Evolutionary conservation across 1,284 basidiomycete species (phyloP), one percentile per base, ranked within the genome.

Genomic region (Cryptococcus wingfieldii): DNA sequence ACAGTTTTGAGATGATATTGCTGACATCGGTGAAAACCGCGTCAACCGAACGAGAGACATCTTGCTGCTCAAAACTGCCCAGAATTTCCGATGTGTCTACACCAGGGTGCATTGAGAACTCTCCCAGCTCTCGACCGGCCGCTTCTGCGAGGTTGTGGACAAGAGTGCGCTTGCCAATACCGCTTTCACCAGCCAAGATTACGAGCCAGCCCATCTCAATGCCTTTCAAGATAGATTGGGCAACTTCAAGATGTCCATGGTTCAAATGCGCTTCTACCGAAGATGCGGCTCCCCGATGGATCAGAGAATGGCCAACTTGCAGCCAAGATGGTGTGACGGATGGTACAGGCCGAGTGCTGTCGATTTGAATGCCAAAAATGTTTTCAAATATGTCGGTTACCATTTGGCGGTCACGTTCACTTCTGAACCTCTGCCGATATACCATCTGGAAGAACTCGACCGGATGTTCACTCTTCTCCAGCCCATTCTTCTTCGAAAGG

Each of bases 31-130:
- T 27, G 9, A 54, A 49, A 10, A 48, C 56, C 2, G 59, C 51
- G 51, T 66, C 62, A 16, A 67, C 46, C 47, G 65, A n/a, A 39
- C 69, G 53, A 16, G 54, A 48, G 47, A 62, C 50, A 69, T 90
- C 86, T 38, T 86, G 84, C 77, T 98, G 96, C 77, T 99, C 96
- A 69, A 98, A 98, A 64, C 90, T 88, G 47, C 96, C 96, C 41
- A 98, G 79, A 38, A 99, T 86, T 75, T 99, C 96, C 69, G 87
- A 87, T 1, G 93, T 91, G 71, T 99, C 96, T 16, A 90, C 92
- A 7, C 90, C 87, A 47, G 84, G 86, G 72, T 89, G 95, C 74
- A 98, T 81, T 23, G 85, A 81, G 47, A 98, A 82, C 71, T 91
- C 88, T 45, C 83, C 82, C 0, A 98, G 80, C 16, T 72, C 56